Percentiles rank a stretch among this genome's conserved stretches.
These are phyloP conservation scores for Salix purpurea DNA, from an alignment of 345 rosid species.

Conservation along the genomic window DNA sequence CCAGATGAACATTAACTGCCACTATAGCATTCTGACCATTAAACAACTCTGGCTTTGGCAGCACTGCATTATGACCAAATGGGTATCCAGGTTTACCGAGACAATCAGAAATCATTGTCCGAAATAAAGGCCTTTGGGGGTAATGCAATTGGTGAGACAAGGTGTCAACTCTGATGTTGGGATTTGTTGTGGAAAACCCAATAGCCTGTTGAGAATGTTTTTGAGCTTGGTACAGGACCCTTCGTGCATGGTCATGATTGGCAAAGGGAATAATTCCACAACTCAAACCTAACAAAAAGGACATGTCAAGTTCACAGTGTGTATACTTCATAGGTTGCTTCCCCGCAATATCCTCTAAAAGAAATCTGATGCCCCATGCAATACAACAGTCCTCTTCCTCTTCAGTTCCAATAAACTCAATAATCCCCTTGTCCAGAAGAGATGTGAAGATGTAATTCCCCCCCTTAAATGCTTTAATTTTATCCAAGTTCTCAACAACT, in stretches of 20 bases:
- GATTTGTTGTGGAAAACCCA: constrained; percentile 83
- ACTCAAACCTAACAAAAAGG: constrained; percentile 74
- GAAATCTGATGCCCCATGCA: constrained; percentile 64
- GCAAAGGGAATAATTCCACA: constrained; percentile 87
- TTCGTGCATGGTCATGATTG: constrained; percentile 82
- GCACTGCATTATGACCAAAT: constrained; percentile 28
- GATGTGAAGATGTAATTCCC: constrained; percentile 39
- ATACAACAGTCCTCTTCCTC: constrained; percentile 85
- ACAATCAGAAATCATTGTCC: constrained; percentile 67
- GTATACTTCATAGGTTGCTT: constrained; percentile 45
- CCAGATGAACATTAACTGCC: constrained; percentile 86
- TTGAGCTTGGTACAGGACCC: constrained; percentile 86
- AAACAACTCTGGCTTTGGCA: constrained; percentile 53
- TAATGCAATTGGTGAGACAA: constrained; percentile 70
- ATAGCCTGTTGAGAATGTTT: constrained; percentile 90
- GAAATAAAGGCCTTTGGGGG: constrained; percentile 86
- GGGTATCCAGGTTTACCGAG: constrained; percentile 48
- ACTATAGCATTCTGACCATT: constrained; percentile 96
- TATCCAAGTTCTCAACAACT: constrained; percentile 60
- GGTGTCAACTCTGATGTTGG: constrained; percentile 75
- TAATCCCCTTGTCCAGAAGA: constrained; percentile 65
- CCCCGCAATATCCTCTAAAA: constrained; percentile 35
- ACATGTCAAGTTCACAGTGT: constrained; percentile 80
- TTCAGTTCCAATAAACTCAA: constrained; percentile 74
- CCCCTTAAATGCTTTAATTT: constrained; percentile 47